Conservation (phyloP, 805 yeast genomes). For the Candida endomychidarum region DNA sequence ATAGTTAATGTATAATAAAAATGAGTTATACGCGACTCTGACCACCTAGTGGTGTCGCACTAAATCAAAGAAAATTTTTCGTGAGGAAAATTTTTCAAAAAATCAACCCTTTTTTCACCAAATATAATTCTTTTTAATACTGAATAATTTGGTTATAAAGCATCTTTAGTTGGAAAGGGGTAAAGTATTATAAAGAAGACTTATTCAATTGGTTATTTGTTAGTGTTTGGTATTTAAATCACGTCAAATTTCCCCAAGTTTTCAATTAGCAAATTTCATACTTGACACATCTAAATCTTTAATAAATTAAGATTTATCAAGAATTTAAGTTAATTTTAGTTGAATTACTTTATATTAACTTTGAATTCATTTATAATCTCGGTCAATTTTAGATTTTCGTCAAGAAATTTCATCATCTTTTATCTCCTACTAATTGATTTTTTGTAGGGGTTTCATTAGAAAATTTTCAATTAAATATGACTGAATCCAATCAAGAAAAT, state of each 20-base stretch:
- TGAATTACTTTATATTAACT: background rate
- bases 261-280: constrained; percentile 2
- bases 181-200: background rate
- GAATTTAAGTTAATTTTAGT: background rate
- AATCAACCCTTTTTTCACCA: constrained; percentile 9
- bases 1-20: too few relatives aligned
- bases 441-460: background rate
- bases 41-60: constrained; percentile 2
- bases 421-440: constrained; percentile 4
- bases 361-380: background rate
- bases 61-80: constrained; percentile 5
- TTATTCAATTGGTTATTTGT: constrained; percentile 7
- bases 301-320: background rate
- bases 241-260: constrained; percentile 4
- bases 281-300: background rate
- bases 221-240: constrained; percentile 1
- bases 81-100: constrained; percentile 10
- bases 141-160: constrained; percentile 2
- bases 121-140: background rate
- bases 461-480: constrained; percentile 2
- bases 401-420: background rate
- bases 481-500: constrained; percentile 6
- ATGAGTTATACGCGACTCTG: constrained; percentile 4
- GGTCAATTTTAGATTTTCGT: background rate
- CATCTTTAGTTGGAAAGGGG: constrained; percentile 1